A percentile compares a stretch with the other conserved stretches of the same genome.
These are phyloP conservation scores for Candida pseudoviswanathii DNA, from an alignment of 1,139 yeast genomes.

Conservation along the genomic window DNA sequence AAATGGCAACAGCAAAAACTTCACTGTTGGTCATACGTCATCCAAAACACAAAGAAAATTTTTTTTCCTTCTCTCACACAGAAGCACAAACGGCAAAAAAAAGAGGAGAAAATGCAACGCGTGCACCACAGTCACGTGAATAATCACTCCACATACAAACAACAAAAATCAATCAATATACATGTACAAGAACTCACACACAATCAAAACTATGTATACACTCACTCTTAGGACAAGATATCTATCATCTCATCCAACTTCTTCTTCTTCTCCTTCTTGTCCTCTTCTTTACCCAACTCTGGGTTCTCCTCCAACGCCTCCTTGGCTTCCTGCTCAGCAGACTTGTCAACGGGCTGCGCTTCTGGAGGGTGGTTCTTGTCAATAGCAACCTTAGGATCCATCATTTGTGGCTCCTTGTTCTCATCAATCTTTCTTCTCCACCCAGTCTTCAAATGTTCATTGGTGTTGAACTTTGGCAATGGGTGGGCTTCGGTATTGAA, in stretches of 20 bases:
- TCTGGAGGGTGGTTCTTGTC: constrained; percentile 40
- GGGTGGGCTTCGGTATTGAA: constrained; percentile 96
- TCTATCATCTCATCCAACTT: constrained; percentile 28
- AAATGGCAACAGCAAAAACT: constrained; percentile 1
- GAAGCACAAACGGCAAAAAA: background rate
- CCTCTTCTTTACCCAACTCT: constrained; percentile 25
- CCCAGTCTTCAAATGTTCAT: constrained; percentile 60
- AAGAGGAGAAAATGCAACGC: background rate
- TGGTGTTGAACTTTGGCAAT: constrained; percentile 69
- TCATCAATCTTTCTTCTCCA: constrained; percentile 48
- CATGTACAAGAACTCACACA: background rate
- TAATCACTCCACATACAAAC: background rate
- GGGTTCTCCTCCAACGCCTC: constrained; percentile 44
- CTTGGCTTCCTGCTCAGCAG: constrained; percentile 36
- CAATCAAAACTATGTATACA: too few relatives aligned
- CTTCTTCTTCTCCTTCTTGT: constrained; percentile 26
- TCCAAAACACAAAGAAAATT: constrained; percentile 2
- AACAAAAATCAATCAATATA: background rate
- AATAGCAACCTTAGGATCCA: constrained; percentile 19
- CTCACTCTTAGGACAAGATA: background rate
- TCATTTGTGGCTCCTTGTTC: constrained; percentile 22
- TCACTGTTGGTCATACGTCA: constrained; percentile 1
- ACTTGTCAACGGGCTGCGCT: constrained; percentile 49
- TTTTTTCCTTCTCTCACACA: background rate
- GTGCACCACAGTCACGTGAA: too few relatives aligned